A percentile compares a stretch with the other conserved stretches of the same genome.
These are phyloP conservation scores for Ogataea populi-albae DNA, from an alignment of 805 yeast species.

Conservation along the genomic window DNA sequence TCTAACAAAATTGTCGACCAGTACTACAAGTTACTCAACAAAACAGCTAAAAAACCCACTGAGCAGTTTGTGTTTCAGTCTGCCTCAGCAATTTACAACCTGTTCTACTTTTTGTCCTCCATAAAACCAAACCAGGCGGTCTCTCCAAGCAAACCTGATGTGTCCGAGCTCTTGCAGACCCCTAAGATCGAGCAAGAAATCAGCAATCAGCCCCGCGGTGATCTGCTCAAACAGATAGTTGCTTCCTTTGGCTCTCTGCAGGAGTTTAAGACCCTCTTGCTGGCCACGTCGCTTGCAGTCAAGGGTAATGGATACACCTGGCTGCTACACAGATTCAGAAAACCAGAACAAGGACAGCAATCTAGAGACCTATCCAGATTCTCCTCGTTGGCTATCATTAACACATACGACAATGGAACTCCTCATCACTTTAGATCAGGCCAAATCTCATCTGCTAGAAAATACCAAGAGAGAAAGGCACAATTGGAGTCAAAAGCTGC, in stretches of 20 bases:
- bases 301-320: slow-evolving; percentile 92
- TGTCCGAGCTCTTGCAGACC: slow-evolving; percentile 37
- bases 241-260: slow-evolving; percentile 71
- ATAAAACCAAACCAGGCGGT: slow-evolving; percentile 29
- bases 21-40: slow-evolving; percentile 35
- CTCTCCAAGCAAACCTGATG: slow-evolving; percentile 22
- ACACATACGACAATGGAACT: slow-evolving; percentile 88
- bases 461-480: slow-evolving; percentile 25
- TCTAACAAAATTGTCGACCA: slow-evolving; percentile 29
- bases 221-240: slow-evolving; percentile 46
- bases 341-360: slow-evolving; percentile 22
- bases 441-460: slow-evolving; percentile 43
- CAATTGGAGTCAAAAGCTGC: slow-evolving; percentile 12
- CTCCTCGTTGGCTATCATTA: slow-evolving; percentile 60
- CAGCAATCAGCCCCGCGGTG: slow-evolving; percentile 21
- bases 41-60: slow-evolving; percentile 44
- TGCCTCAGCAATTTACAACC: slow-evolving; percentile 47
- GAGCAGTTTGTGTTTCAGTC: slow-evolving; percentile 42
- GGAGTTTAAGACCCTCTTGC: slow-evolving; percentile 69
- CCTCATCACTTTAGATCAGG: slow-evolving; percentile 64
- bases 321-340: slow-evolving; percentile 63
- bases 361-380: slow-evolving; percentile 23
- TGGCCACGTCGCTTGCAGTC: slow-evolving; percentile 66
- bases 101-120: slow-evolving; percentile 47
- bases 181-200: slow-evolving; percentile 31